Conservation (phyloP, 768 basidiomycete genomes). For the Suillus luteus region DNA sequence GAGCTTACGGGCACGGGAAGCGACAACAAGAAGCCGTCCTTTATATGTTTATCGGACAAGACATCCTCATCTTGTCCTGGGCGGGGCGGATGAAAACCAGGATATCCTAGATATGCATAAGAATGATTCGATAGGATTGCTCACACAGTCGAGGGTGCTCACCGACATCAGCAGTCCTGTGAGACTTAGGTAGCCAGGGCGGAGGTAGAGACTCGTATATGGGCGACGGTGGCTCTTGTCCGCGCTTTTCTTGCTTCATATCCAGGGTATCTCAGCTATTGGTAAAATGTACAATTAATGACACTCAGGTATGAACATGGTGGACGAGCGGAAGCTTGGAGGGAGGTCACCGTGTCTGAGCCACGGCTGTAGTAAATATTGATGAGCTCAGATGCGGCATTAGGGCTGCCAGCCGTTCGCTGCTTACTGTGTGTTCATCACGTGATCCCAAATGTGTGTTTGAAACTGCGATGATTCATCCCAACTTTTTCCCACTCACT, state of each 20-base stretch:
- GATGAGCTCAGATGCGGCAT: background rate
- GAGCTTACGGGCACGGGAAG: constrained; percentile 59
- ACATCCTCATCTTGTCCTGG: constrained; percentile 76
- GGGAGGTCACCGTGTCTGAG: background rate
- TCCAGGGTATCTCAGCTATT: constrained; percentile 1
- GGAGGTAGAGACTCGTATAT: constrained; percentile 72
- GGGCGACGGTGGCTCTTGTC: constrained; percentile 37
- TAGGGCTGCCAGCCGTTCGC: background rate
- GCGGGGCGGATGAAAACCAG: constrained; percentile 75
- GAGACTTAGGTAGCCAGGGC: constrained; percentile 69
- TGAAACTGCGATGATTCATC: too few species aligned
- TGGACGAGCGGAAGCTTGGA: background rate
- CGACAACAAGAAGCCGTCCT: constrained; percentile 59
- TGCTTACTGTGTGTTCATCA: background rate
- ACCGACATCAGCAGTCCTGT: constrained; percentile 73
- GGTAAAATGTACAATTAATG: constrained; percentile 4
- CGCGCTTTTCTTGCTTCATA: constrained; percentile 24
- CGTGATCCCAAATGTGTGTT: background rate
- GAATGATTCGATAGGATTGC: background rate
- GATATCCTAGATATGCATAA: constrained; percentile 53
- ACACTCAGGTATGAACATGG: constrained; percentile 6
- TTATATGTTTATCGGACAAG: constrained; percentile 63
- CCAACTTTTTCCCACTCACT: too few species aligned
- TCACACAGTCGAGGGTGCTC: constrained; percentile 18
- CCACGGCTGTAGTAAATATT: background rate